A percentile compares a stretch with the other conserved stretches of the same genome.
Conservation (phyloP, 1,284 basidiomycete genomes). For the Tilletia caries region DNA sequence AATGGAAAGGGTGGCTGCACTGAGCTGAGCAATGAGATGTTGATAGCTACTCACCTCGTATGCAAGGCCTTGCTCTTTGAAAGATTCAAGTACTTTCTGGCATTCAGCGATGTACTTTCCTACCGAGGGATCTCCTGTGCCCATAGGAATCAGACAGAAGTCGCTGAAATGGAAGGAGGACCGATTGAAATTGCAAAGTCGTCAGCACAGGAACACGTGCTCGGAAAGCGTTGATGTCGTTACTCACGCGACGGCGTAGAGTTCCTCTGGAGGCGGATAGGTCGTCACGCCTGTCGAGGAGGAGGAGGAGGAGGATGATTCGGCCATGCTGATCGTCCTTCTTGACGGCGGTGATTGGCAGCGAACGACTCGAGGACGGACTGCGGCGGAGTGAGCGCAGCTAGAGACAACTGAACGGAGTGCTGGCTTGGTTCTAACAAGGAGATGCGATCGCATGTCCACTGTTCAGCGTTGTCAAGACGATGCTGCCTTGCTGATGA, state of each 20-base stretch:
- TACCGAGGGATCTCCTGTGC: constrained; percentile 46
- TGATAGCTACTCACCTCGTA: constrained; percentile 37
- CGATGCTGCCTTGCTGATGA: no score
- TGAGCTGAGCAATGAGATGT: background rate
- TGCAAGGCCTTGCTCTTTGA: constrained; percentile 41
- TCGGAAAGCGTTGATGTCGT: no score
- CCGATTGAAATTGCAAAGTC: no score
- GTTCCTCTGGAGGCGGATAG: background rate
- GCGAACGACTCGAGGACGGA: no score
- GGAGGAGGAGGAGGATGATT: background rate
- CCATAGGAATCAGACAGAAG: constrained; percentile 44
- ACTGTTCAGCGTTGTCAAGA: no score
- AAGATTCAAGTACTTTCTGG: constrained; percentile 44
- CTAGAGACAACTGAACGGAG: no score
- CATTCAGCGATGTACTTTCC: constrained; percentile 51
- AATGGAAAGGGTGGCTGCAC: no score
- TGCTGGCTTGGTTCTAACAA: no score
- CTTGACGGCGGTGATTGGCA: no score
- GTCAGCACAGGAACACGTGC: background rate
- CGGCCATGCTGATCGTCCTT: background rate
- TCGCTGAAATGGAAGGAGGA: background rate
- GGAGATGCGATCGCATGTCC: no score
- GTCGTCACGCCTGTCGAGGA: background rate
- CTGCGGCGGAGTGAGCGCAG: no score
- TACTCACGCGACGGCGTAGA: constrained; percentile 7